Base-by-base conservation (phyloP, 2,329 filamentous ascomycete species). In the Fusarium sp. region DNA sequence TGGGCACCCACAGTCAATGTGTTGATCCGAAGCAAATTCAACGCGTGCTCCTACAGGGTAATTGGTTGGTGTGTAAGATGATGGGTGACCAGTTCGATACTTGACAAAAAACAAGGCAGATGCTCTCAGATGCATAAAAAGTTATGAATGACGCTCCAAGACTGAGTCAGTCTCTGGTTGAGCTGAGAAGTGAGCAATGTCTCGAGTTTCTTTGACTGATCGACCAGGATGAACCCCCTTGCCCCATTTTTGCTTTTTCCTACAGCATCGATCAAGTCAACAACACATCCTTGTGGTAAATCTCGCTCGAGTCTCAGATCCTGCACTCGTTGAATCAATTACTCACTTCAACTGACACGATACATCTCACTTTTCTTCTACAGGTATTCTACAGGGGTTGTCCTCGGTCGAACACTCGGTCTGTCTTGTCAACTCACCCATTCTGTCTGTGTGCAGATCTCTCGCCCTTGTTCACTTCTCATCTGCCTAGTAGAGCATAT, bases 251-350 rank as follows among this genome's bases (percentile, higher is more conserved):
- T 69, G 44, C 68, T 70, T 72, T 69, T 61, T 65, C 41, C 41
- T 44, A 31, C 22, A 25, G 12, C 50, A 56, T 36, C 38, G 33
- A 54, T 59, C 53, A 41, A 39, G 38, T 54, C 44, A 44, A 52
- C 35, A 66, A 39, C 29, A 31, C 56, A 70, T 70, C 68, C 68
- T 59, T 45, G 66, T 20, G 18, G 62, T 49, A 62, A 72, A 72
- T 72, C 70, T 72, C 49, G 55, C 36, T 33, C 36, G 31, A 58
- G 70, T 72, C 70, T 72, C 70, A 72, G 70, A 72, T 72, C 70
- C 70, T 72, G 70, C 70, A 72, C 70, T 72, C 56, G 36, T n/a
- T 72, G 65, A 72, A 70, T 72, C 70, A 72, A 66, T 72, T 70
- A 67, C 39, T 55, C 41, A 59, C 61, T 27, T 49, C 42, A 27